Percentiles rank a stretch among this genome's conserved stretches.
These are phyloP conservation scores for Aspergillus ustus DNA, from an alignment of 2,329 filamentous ascomycete genomes.

Conservation along the genomic window DNA sequence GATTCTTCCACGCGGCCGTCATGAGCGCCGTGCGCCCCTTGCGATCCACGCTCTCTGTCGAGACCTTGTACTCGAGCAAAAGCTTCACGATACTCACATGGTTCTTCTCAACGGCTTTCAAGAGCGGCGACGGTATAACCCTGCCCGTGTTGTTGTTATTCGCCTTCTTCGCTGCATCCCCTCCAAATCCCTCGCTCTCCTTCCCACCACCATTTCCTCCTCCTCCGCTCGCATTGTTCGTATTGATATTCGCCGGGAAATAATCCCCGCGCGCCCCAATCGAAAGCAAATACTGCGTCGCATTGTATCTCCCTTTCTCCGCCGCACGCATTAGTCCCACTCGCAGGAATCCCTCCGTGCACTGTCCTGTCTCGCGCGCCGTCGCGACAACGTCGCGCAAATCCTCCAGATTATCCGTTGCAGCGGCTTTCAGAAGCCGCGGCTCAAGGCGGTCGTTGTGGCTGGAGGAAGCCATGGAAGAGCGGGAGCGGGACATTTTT, in stretches of 20 bases:
- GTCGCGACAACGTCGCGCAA: slow-evolving; percentile 38
- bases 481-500: slow-evolving; percentile 32
- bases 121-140: slow-evolving; percentile 34
- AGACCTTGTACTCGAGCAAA: slow-evolving; percentile 43
- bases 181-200: neutral
- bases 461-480: slow-evolving; percentile 41
- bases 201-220: neutral
- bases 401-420: slow-evolving; percentile 40
- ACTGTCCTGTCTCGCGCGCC: slow-evolving; percentile 41
- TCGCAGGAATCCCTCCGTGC: slow-evolving; percentile 44
- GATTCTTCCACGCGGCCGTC: slow-evolving; percentile 51
- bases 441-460: slow-evolving; percentile 46
- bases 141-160: neutral
- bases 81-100: slow-evolving; percentile 51
- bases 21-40: slow-evolving; percentile 51
- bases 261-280: slow-evolving; percentile 41
- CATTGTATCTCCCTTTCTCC: slow-evolving; percentile 40
- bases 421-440: slow-evolving; percentile 46
- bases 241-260: neutral
- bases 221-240: neutral
- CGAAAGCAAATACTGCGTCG: slow-evolving; percentile 42
- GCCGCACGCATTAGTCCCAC: slow-evolving; percentile 47
- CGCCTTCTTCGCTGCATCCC: neutral
- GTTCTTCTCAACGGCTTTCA: slow-evolving; percentile 45
- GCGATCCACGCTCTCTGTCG: slow-evolving; percentile 46